Conservation (phyloP, 495 filamentous ascomycete species). For the Aspergillus haitiensis region DNA sequence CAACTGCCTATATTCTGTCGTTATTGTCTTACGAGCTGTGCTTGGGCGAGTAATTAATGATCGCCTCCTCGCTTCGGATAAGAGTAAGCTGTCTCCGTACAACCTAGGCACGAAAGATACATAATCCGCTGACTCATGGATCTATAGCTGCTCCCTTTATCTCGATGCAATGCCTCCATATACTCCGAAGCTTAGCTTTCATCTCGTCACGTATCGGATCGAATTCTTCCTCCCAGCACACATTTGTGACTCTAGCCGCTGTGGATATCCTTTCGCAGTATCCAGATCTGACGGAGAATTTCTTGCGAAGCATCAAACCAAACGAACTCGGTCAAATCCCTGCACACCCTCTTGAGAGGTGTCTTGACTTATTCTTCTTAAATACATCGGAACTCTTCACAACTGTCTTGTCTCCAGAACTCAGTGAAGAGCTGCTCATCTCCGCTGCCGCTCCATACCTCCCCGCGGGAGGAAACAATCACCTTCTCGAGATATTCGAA, state of each 20-base stretch:
- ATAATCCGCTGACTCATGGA: conserved; percentile 3
- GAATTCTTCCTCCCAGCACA: conserved; percentile 74
- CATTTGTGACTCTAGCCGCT: conserved; percentile 83
- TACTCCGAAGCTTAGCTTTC: conserved; percentile 83
- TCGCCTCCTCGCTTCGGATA: conserved; percentile 49
- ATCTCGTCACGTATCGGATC: conserved; percentile 76
- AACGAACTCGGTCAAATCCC: conserved; percentile 64
- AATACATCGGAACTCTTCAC: conserved; percentile 88
- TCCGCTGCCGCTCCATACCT: conserved; percentile 77
- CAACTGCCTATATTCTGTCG: conserved; percentile 75
- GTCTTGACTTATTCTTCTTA: conserved; percentile 86
- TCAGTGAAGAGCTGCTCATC: conserved; percentile 72
- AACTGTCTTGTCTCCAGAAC: conserved; percentile 59
- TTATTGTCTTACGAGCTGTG: conserved; percentile 71
- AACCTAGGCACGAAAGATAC: not conserved
- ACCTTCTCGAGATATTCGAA: conserved; percentile 80
- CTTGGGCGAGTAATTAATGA: conserved; percentile 67
- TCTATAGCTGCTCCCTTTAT: conserved; percentile 61
- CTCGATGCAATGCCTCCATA: conserved; percentile 73
- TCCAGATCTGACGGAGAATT: conserved; percentile 65
- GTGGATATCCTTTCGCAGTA: conserved; percentile 83
- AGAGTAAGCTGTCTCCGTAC: conserved; percentile 44
- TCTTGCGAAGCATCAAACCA: conserved; percentile 65
- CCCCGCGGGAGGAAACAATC: conserved; percentile 58
- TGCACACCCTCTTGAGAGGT: conserved; percentile 70